Conservation (phyloP, 2,329 filamentous ascomycete species). For the Capronia coronata region DNA sequence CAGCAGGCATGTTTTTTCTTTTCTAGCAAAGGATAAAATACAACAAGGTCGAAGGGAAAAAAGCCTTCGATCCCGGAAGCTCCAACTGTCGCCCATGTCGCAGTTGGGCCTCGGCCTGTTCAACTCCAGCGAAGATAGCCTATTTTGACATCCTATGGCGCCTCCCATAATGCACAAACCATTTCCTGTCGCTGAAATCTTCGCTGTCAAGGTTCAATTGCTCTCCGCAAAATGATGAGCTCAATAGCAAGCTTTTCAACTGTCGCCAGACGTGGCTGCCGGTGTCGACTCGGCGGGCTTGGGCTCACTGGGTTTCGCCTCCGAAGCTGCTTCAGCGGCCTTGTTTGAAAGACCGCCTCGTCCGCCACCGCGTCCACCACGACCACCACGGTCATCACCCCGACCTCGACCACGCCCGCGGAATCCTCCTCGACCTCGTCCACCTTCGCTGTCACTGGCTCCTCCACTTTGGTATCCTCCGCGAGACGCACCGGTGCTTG, state of each 20-base stretch:
- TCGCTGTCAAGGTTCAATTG: conserved; percentile 5
- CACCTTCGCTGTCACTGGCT: conserved; percentile 68
- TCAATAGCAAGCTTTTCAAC: conserved; percentile 11
- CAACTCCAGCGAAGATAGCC: conserved; percentile 15
- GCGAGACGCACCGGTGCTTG: conserved; percentile 45
- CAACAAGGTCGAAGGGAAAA: conserved; percentile 20
- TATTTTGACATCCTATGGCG: conserved; percentile 20
- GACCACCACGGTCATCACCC: conserved; percentile 50
- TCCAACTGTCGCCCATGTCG: conserved; percentile 12
- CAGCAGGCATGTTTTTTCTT: not conserved
- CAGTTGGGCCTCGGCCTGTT: conserved; percentile 3
- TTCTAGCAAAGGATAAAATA: conserved; percentile 25
- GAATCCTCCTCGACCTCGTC: conserved; percentile 52
- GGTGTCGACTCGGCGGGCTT: conserved; percentile 33
- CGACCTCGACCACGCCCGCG: conserved; percentile 54
- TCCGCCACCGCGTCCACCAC: conserved; percentile 51
- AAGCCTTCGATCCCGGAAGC: conserved; percentile 14
- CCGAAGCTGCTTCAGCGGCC: conserved; percentile 50
- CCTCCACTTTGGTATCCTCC: conserved; percentile 81
- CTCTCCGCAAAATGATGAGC: conserved; percentile 2
- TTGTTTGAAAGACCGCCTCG: conserved; percentile 56
- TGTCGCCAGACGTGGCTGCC: conserved; percentile 15
- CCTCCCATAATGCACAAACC: conserved; percentile 24
- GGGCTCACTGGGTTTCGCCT: conserved; percentile 31
- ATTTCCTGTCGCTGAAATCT: conserved; percentile 13